phyloP scores from a whole-genome alignment of 371 early-diverging fungal species.

The Umbelopsis sp. region DNA sequence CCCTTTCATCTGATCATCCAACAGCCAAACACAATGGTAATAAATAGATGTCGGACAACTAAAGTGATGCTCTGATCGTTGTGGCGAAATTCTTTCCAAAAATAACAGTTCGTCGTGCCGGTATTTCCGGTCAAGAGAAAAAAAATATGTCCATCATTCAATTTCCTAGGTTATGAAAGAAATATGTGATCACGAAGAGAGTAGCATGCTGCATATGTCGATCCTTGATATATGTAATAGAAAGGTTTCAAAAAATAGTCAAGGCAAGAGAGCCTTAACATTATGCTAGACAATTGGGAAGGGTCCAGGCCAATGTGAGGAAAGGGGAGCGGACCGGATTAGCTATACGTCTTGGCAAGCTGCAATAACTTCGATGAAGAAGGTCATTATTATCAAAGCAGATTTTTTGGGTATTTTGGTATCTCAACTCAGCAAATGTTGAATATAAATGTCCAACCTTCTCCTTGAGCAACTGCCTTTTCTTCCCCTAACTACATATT shows the following conservation, averaged over 20 bases:
- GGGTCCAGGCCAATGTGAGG: slow-evolving; percentile 1
- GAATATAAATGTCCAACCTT: not conserved
- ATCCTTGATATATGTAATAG: not conserved
- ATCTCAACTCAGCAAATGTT: slow-evolving; percentile 4
- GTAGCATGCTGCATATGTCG: slow-evolving; percentile 9
- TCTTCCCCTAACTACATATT: not conserved
- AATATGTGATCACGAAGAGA: not conserved
- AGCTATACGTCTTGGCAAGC: not conserved
- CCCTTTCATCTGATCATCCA: not conserved
- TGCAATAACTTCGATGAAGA: not conserved
- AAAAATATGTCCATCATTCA: not conserved
- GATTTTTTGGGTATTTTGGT: not conserved
- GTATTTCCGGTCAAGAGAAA: not conserved
- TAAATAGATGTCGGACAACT: slow-evolving; percentile 2
- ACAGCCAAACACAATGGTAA: not conserved
- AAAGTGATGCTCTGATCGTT: not conserved
- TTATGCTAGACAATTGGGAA: not conserved
- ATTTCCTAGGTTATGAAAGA: not conserved
- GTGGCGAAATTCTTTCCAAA: slow-evolving; percentile 15
- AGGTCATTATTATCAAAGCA: not conserved
- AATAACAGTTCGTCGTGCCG: not conserved
- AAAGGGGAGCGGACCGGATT: not conserved
- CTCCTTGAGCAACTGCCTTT: not conserved
- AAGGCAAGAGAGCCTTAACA: not conserved
- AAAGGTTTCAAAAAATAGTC: not conserved